A percentile compares a stretch with the other conserved stretches of the same genome.
Evolutionary conservation across 768 basidiomycete species (phyloP).

Genomic region (Rossbeevera mucosa): DNA sequence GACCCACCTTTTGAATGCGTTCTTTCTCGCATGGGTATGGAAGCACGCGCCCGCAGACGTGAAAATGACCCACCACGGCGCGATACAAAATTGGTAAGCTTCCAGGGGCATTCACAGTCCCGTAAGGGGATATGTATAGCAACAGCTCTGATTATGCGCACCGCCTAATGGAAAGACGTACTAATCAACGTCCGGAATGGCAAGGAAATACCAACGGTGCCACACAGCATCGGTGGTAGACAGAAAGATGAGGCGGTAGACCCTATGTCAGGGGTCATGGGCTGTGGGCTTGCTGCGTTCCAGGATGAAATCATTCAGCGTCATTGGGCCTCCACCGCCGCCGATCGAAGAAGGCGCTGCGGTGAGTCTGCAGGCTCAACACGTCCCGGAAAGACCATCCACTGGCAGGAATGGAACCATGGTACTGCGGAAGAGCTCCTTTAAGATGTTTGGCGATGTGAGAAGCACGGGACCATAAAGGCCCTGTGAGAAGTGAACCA

Average conservation of each 20-base stretch:
- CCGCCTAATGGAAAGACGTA: conserved; percentile 3
- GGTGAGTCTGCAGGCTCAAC: conserved; percentile 11
- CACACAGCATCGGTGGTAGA: conserved; percentile 5
- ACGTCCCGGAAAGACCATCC: conserved; percentile 15
- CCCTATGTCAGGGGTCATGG: conserved; percentile 16
- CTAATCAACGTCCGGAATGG: neutral
- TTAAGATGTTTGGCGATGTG: conserved; percentile 12
- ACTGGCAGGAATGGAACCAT: conserved; percentile 20
- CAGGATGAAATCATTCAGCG: conserved; percentile 15
- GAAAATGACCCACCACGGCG: conserved; percentile 8
- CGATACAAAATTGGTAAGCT: conserved; percentile 4
- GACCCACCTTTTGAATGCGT: neutral
- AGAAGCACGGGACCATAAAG: conserved; percentile 11
- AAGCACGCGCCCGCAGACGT: conserved; percentile 3
- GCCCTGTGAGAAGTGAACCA: conserved; percentile 21
- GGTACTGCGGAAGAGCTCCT: conserved; percentile 14
- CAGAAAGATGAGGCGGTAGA: conserved; percentile 3
- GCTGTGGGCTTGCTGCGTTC: conserved; percentile 21
- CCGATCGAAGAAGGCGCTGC: conserved; percentile 26
- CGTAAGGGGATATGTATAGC: conserved; percentile 11
- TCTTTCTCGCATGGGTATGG: conserved; percentile 9
- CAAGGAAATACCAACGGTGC: conserved; percentile 4
- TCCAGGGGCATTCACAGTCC: conserved; percentile 3
- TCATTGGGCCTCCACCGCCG: conserved; percentile 13
- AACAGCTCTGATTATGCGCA: conserved; percentile 4